Evolutionary conservation across 2,329 filamentous ascomycete species (phyloP).

Genomic region (Scedosporium minutisporum): DNA sequence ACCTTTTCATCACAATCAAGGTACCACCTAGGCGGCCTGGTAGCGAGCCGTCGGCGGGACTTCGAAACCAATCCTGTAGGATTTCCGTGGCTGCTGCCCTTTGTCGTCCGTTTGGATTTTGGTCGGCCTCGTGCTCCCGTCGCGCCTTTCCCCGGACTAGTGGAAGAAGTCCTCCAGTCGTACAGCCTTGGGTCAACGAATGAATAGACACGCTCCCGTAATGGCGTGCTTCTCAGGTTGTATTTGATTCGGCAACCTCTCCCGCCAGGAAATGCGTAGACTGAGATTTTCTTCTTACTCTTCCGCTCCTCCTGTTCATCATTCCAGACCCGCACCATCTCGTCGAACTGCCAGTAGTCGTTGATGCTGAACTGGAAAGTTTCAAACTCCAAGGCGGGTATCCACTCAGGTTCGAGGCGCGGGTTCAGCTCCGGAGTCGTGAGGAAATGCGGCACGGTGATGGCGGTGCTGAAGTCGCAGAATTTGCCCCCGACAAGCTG

Average conservation of each 20-base stretch:
- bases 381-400: neutral
- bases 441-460: constrained; percentile 16
- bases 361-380: neutral
- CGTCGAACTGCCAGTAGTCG: neutral
- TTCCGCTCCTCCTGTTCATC: neutral
- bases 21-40: neutral
- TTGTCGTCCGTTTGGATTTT: neutral
- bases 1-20: neutral
- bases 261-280: neutral
- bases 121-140: too few species aligned
- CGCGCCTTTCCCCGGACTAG: too few species aligned
- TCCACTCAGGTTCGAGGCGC: neutral
- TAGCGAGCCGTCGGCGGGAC: neutral
- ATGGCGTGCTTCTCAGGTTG: neutral
- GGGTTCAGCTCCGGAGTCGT: constrained; percentile 3
- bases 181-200: neutral
- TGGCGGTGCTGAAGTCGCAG: constrained; percentile 15
- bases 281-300: neutral
- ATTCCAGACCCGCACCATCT: neutral
- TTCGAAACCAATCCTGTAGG: neutral
- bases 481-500: constrained; percentile 15
- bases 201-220: neutral
- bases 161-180: neutral
- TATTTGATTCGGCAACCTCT: neutral
- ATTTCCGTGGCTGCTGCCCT: neutral